Base-by-base conservation (phyloP, 1,284 basidiomycete species). In the Malassezia globosa region DNA sequence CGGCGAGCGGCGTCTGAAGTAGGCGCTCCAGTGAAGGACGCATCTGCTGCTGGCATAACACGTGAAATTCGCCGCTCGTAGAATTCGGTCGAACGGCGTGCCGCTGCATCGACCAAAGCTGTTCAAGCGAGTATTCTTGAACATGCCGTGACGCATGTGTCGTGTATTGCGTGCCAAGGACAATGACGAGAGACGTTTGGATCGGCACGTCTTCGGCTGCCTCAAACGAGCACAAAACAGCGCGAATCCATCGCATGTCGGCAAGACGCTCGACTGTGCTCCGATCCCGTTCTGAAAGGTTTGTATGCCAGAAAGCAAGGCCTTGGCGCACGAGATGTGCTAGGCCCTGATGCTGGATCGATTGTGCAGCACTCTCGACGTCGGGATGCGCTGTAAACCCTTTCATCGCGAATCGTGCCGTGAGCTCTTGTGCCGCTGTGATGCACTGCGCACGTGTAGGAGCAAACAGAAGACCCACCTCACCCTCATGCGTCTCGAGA, bases 121-220 rank as follows among this genome's bases (percentile, higher is more conserved):
- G 90, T 25, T 80, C 77, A 26, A 88, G 74, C 0, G 76, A 74
- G 69, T 97, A 97, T 65, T 88, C 85, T 19, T 35, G 25, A n/a
- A 43, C 31, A 21, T 19, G 7, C 2, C 40, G 78, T 77, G 38
- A 89, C 64, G 58, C 83, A 18, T 78, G 63, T 40, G 81, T 76
- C 26, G 83, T 72, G 69, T 87, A 94, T 71, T 97, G 92, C 5
- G 90, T 88, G 22, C 88, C 85, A 82, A 96, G 84, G 40, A 89
- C 82, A 29, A 95, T 77, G 13, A 96, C 89, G 3, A 81, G 79
- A 4, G 79, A 78, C 0, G 85, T 85, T 29, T 82, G 80, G 11
- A 89, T 79, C 3, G 87, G 85, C 11, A 95, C 82, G 88, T 89
- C 94, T 16, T 16, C 29, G 65, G 83, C 85, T 19, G 82, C 78